phyloP scores from a whole-genome alignment of 352 stramenopile species.

The Pythium aquatile region DNA sequence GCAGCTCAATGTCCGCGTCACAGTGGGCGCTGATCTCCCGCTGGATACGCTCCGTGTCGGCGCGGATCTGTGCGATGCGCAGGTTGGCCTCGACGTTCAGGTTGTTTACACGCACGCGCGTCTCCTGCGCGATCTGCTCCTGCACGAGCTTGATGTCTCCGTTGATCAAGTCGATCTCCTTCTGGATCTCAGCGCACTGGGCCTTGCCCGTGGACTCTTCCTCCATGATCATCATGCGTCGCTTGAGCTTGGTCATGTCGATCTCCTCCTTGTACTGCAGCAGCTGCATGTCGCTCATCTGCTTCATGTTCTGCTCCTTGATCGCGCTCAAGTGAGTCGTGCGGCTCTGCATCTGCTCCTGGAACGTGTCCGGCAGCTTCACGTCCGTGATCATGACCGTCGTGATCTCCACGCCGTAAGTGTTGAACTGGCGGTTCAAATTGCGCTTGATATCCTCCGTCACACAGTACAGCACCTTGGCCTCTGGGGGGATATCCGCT shows the following conservation, averaged over 20 bases:
- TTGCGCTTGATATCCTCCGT: conserved; percentile 65
- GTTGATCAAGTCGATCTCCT: conserved; percentile 53
- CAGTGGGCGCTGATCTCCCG: conserved; percentile 33
- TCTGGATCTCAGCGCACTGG: conserved; percentile 56
- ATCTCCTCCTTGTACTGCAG: conserved; percentile 59
- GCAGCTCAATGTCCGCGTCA: conserved; percentile 32
- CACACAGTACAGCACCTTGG: conserved; percentile 42
- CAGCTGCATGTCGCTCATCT: conserved; percentile 75
- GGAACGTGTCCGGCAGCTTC: conserved; percentile 52
- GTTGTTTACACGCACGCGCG: conserved; percentile 28
- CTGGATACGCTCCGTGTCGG: conserved; percentile 32
- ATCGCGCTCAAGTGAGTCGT: conserved; percentile 66
- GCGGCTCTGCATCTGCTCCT: conserved; percentile 64
- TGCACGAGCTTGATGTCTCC: conserved; percentile 52
- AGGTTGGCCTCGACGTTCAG: conserved; percentile 30
- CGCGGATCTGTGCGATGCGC: conserved; percentile 28
- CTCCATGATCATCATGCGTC: conserved; percentile 54
- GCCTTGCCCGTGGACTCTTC: conserved; percentile 59
- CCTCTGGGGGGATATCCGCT: conserved; percentile 6
- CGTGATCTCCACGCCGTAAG: conserved; percentile 64
- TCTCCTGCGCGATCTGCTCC: conserved; percentile 57
- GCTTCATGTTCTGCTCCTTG: conserved; percentile 79
- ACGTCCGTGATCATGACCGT: conserved; percentile 72
- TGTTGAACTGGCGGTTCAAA: conserved; percentile 70
- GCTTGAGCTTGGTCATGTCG: conserved; percentile 50